phyloP scores from a whole-genome alignment of 305 asterid species.

The Fraxinus latifolia region DNA sequence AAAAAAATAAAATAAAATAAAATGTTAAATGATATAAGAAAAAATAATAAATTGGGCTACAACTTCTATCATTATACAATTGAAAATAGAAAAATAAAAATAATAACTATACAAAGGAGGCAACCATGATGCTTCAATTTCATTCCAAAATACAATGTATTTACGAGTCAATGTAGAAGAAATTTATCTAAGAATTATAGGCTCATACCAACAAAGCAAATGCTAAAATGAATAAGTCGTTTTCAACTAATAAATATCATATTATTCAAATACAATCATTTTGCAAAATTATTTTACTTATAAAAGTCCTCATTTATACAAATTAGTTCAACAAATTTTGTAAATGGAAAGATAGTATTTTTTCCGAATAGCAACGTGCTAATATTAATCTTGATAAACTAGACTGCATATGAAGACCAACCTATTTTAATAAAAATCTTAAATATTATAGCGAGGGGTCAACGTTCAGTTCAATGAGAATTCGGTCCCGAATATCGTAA shows the following conservation, averaged over 20 bases:
- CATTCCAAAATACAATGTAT: background rate
- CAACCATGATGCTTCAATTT: background rate
- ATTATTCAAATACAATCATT: background rate
- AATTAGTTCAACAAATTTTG: background rate
- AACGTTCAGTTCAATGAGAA: background rate
- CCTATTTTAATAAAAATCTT: background rate
- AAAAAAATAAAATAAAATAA: too few relatives aligned
- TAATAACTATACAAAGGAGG: background rate
- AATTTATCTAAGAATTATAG: too few relatives aligned
- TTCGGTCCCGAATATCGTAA: background rate
- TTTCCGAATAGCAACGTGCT: background rate
- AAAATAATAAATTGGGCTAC: background rate
- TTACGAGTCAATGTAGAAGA: too few relatives aligned
- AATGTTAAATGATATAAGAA: background rate
- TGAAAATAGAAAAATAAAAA: too few relatives aligned
- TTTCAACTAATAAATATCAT: too few relatives aligned
- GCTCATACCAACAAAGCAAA: background rate
- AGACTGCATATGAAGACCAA: background rate
- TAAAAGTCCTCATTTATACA: background rate
- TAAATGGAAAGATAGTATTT: too few relatives aligned
- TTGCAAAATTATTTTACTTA: background rate
- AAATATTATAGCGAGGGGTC: background rate
- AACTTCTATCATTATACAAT: background rate
- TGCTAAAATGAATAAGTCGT: too few relatives aligned
- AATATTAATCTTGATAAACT: background rate